phyloP scores from a whole-genome alignment of 1,284 basidiomycete species.

The Singerocomus rubriflavus region DNA sequence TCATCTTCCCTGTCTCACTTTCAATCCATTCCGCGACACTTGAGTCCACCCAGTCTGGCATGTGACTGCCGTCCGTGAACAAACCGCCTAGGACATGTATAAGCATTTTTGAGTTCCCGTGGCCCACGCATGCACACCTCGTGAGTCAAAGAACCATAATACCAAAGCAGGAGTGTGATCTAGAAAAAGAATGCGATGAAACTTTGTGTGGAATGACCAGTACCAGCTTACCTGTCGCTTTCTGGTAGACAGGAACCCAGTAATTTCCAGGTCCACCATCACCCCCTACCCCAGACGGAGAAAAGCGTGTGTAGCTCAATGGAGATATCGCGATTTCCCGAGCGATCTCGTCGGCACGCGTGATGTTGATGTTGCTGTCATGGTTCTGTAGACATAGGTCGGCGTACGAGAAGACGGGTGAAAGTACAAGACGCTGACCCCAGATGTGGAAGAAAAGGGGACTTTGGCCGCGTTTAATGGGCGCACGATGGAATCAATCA shows the following conservation, averaged over 20 bases:
- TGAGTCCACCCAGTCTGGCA: constrained; percentile 66
- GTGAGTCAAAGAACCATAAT: constrained; percentile 71
- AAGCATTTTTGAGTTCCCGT: not conserved
- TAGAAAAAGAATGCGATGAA: constrained; percentile 17
- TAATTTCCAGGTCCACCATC: constrained; percentile 59
- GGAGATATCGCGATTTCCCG: constrained; percentile 56
- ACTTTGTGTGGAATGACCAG: not conserved
- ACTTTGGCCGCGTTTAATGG: constrained; percentile 46
- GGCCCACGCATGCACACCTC: constrained; percentile 38
- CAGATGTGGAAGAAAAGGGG: constrained; percentile 57
- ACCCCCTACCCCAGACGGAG: constrained; percentile 59
- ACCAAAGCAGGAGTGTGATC: constrained; percentile 50
- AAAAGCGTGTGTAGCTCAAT: constrained; percentile 57
- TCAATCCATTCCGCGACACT: constrained; percentile 60
- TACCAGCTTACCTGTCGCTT: constrained; percentile 26
- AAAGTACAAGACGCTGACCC: constrained; percentile 38
- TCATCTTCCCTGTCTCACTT: constrained; percentile 43
- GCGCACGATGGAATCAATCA: constrained; percentile 49
- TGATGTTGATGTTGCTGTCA: constrained; percentile 66
- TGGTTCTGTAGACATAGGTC: constrained; percentile 49
- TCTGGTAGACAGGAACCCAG: constrained; percentile 59
- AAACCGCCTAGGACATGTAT: constrained; percentile 43
- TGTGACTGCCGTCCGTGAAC: constrained; percentile 40
- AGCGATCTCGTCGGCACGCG: constrained; percentile 56
- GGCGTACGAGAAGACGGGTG: not conserved